phyloP scores from a whole-genome alignment of 2,329 filamentous ascomycete species.

The Beauveria bassiana region DNA sequence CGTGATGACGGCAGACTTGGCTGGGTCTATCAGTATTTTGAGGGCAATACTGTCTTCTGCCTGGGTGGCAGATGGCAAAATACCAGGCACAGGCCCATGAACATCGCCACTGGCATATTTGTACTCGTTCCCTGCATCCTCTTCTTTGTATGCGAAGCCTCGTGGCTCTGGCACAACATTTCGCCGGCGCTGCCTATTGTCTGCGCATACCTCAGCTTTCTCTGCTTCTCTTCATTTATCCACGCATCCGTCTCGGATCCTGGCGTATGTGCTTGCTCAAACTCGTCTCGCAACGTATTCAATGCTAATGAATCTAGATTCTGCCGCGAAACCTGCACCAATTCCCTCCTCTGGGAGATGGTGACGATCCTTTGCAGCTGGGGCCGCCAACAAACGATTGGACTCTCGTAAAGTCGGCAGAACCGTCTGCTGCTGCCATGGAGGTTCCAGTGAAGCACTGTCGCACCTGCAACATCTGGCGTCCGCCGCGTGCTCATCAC shows the following conservation, averaged over 20 bases:
- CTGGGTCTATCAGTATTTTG: slow-evolving; percentile 85
- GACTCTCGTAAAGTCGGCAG: slow-evolving; percentile 80
- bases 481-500: slow-evolving; percentile 89
- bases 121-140: slow-evolving; percentile 71
- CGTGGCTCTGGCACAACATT: slow-evolving; percentile 78
- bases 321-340: slow-evolving; percentile 85
- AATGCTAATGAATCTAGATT: slow-evolving; percentile 48
- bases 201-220: slow-evolving; percentile 85
- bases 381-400: slow-evolving; percentile 88
- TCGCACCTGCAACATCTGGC: slow-evolving; percentile 96
- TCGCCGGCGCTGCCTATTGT: slow-evolving; percentile 83
- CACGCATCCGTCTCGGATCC: slow-evolving; percentile 91
- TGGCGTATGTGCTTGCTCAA: slow-evolving; percentile 57
- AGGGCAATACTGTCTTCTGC: slow-evolving; percentile 88
- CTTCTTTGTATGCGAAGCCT: slow-evolving; percentile 79
- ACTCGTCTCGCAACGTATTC: neutral
- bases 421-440: slow-evolving; percentile 74
- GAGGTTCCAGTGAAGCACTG: slow-evolving; percentile 98
- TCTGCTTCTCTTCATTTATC: slow-evolving; percentile 88
- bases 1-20: slow-evolving; percentile 26
- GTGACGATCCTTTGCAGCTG: slow-evolving; percentile 72
- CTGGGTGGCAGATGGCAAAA: slow-evolving; percentile 82
- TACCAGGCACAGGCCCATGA: slow-evolving; percentile 78
- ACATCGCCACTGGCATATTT: slow-evolving; percentile 74
- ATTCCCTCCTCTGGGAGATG: slow-evolving; percentile 67